A percentile compares a stretch with the other conserved stretches of the same genome.
Evolutionary conservation across 2,329 filamentous ascomycete genomes (phyloP).

Genomic region (Colletotrichum liriopes): DNA sequence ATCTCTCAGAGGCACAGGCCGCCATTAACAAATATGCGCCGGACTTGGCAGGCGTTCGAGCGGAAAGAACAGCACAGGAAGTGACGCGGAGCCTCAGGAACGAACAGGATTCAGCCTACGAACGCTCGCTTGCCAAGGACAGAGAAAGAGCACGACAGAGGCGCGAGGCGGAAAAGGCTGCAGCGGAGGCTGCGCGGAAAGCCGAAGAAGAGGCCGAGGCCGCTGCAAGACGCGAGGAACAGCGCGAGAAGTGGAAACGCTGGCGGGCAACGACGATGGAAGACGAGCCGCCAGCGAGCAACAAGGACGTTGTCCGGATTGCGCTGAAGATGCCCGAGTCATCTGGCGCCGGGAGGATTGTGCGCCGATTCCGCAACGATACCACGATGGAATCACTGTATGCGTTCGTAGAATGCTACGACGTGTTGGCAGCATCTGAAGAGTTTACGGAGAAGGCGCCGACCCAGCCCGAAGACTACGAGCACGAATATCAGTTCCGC

Average conservation of each 20-base stretch:
- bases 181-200: slow-evolving; percentile 76
- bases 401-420: slow-evolving; percentile 94
- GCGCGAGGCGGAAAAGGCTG: slow-evolving; percentile 82
- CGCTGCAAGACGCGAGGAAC: slow-evolving; percentile 64
- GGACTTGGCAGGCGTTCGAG: slow-evolving; percentile 81
- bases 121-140: slow-evolving; percentile 90
- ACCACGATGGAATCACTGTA: slow-evolving; percentile 90
- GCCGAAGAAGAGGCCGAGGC: slow-evolving; percentile 75
- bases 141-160: slow-evolving; percentile 85
- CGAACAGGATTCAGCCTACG: slow-evolving; percentile 94
- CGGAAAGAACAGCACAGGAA: slow-evolving; percentile 84
- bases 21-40: slow-evolving; percentile 84
- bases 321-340: slow-evolving; percentile 75
- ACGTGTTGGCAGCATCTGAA: slow-evolving; percentile 67
- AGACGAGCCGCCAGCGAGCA: slow-evolving; percentile 75
- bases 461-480: slow-evolving; percentile 76
- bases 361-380: slow-evolving; percentile 80
- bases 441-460: slow-evolving; percentile 47
- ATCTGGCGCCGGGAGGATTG: slow-evolving; percentile 78
- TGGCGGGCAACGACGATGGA: slow-evolving; percentile 82
- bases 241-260: slow-evolving; percentile 78
- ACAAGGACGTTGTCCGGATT: slow-evolving; percentile 81
- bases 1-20: slow-evolving; percentile 81
- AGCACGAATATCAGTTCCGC: slow-evolving; percentile 87
- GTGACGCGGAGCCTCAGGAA: slow-evolving; percentile 85